Percentiles rank a stretch among this genome's conserved stretches.
Conservation (phyloP, 2,329 filamentous ascomycete genomes). For the Fusarium sp. region DNA sequence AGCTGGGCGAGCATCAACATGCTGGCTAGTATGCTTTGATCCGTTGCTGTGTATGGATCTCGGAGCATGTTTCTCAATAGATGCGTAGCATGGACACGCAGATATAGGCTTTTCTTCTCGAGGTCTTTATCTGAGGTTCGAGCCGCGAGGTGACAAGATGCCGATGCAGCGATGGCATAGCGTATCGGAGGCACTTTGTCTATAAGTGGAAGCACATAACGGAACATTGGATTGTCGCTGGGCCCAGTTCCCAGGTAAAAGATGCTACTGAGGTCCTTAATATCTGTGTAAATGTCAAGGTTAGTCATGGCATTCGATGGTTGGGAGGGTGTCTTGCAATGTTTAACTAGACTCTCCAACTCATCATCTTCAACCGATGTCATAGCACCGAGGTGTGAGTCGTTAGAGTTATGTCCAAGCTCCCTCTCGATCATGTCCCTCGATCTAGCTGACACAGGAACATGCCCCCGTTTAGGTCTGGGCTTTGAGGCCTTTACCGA, state of each 20-base stretch:
- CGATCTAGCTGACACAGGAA: neutral
- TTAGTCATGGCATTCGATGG: neutral
- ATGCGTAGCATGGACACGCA: conserved; percentile 9
- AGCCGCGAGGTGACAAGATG: conserved; percentile 22
- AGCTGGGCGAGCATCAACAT: conserved; percentile 23
- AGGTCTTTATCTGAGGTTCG: neutral
- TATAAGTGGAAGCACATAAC: conserved; percentile 20
- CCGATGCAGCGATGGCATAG: conserved; percentile 12
- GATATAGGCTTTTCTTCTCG: conserved; percentile 8
- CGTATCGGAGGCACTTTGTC: conserved; percentile 8
- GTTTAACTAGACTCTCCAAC: conserved; percentile 1
- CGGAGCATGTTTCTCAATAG: conserved; percentile 3
- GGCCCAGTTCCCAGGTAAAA: conserved; percentile 18
- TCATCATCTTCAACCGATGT: neutral
- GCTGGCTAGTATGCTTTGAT: conserved; percentile 9
- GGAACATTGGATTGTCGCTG: conserved; percentile 20
- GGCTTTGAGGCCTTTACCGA: rapidly evolving
- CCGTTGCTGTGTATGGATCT: neutral
- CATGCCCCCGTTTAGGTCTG: neutral
- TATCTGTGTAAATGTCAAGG: neutral
- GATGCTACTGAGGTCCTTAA: conserved; percentile 13
- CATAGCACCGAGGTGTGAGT: neutral
- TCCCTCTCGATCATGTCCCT: neutral
- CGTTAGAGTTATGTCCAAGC: neutral
- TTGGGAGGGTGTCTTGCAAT: neutral